Base-by-base conservation (phyloP, 2,329 filamentous ascomycete genomes). In the Cryphonectria parasitica region DNA sequence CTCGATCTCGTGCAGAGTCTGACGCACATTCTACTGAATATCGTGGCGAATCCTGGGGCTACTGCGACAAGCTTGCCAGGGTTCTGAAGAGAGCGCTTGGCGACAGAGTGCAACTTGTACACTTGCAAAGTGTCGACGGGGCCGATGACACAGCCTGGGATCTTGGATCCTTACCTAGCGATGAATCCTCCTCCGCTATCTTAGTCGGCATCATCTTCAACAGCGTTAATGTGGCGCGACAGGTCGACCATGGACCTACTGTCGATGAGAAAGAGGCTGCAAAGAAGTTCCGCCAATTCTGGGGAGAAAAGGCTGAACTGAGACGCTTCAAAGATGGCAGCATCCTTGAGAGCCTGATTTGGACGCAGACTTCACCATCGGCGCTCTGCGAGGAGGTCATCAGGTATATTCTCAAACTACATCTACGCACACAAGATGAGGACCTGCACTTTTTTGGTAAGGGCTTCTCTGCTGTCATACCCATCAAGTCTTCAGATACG, bases 271-370 rank as follows among this genome's bases (percentile, higher is more conserved):
- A 95, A 80, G 90, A 92, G 74, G 93, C 94, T 73, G 92, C 94
- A 34, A 89, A 90, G 13, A 87, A 86, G 43, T 99, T 98, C 79
- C 92, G 93, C 49, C 89, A 91, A 45, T 98, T 99, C 78, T 99
- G 97, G 96, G 96, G 95, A 8, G 91, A 95, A 13, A 97, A 96
- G 79, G 89, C 96, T 1, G 96, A 99, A 79, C 85, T 99, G 62
- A 89, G 96, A 74, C 92, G 96, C 28, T 99, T 99, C 84, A 97
- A 95, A 76, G 94, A 98, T 77, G 96, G 96, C 31, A 95, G 91
- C 75, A 98, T 99, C 74, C 86, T 94, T 11, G 97, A 99, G 80
- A 97, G 93, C 77, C 84, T 98, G 41, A 91, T 97, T 28, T 99
- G 96, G 96, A 85, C 85, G 2, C 87, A 90, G 74, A 86, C 88